Evolutionary conservation across 2,329 filamentous ascomycete genomes (phyloP), one percentile per base, ranked within the genome.

Genomic region (Colletotrichum orbiculare): DNA sequence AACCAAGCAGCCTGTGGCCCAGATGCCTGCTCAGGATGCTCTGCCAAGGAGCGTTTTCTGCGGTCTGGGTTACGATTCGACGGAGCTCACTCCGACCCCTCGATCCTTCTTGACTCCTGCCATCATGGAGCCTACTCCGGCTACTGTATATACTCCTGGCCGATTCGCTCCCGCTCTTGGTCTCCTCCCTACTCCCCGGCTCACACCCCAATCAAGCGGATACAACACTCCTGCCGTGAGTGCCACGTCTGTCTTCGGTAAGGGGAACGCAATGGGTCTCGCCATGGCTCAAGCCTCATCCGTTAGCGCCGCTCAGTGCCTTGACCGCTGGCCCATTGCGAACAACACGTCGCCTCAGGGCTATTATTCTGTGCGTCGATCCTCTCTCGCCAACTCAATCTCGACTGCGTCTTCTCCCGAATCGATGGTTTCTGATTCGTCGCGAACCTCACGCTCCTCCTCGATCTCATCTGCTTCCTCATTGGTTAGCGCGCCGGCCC

Each of bases 371-470:
- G 77, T 79, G 42, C 87, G 87, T 66, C 86, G 87, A 67, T 88
- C 87, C 12, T 89, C 87, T 13, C 83, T 89, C 66, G 87, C 87
- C 73, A 88, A 84, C 72, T 88, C 87, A 15, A 79, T 87, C 70
- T 90, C 87, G 34, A 86, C 85, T 37, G 83, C 85, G 39, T 90
- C 88, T 64, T 90, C 88, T 35, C 88, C 88, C 67, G 87, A 90
- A 73, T 90, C 88, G 60, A 89, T 90, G 87, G 77, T 90, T 49
- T 89, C 88, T 64, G 88, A 90, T 73, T 80, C 81, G 62, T 89
- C 85, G 64, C 83, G 83, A 67, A 82, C 86, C 68, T 89, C 87
- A 69, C 86, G 87, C 74, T 88, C 86, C 56, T 89, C 87, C 73
- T 89, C 87, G 15, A 86, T 88, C 77, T 89, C 87, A 62, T 88